Percentiles rank a stretch among this genome's conserved stretches.
Evolutionary conservation across 306 rosid species (phyloP).

Genomic region (Cicer bijugum): DNA sequence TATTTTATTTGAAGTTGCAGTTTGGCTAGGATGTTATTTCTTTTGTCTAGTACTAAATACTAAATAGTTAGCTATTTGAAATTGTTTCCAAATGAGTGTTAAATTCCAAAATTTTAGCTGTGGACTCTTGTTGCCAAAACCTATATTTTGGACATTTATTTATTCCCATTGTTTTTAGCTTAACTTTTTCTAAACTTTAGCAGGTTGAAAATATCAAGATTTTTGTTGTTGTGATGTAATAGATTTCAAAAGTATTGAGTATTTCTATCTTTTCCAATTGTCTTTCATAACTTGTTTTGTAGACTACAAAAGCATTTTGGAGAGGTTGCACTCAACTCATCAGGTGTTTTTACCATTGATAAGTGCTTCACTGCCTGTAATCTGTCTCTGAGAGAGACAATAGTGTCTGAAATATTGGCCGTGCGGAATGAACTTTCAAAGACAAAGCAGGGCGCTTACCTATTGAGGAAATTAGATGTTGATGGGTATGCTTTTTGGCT

Average conservation of each 20-base stretch:
- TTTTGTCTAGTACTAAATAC: conserved; percentile 10
- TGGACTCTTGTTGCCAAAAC: not conserved
- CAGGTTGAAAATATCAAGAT: conserved; percentile 30
- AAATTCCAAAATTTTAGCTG: conserved; percentile 31
- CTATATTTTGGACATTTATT: conserved; percentile 11
- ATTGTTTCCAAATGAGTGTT: conserved; percentile 13
- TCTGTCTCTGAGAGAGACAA: conserved; percentile 73
- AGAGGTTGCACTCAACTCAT: conserved; percentile 69
- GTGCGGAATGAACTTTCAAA: conserved; percentile 75
- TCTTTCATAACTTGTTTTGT: conserved; percentile 47
- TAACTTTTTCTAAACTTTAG: conserved; percentile 9
- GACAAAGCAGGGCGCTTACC: conserved; percentile 86
- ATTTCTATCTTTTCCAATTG: conserved; percentile 7
- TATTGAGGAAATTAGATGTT: conserved; percentile 78
- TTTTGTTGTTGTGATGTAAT: conserved; percentile 21
- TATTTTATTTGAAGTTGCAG: conserved; percentile 11
- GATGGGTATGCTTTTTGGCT: conserved; percentile 63
- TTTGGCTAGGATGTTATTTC: conserved; percentile 12
- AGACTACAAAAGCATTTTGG: conserved; percentile 84
- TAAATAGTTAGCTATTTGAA: conserved; percentile 26
- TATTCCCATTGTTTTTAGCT: not conserved
- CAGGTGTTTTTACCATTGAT: conserved; percentile 80
- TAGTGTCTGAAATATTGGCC: conserved; percentile 75
- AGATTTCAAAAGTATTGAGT: conserved; percentile 25
- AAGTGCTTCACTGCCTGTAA: conserved; percentile 76